Evolutionary conservation across 2,329 filamentous ascomycete species (phyloP).

Genomic region (Drechslerella coelobrocha): DNA sequence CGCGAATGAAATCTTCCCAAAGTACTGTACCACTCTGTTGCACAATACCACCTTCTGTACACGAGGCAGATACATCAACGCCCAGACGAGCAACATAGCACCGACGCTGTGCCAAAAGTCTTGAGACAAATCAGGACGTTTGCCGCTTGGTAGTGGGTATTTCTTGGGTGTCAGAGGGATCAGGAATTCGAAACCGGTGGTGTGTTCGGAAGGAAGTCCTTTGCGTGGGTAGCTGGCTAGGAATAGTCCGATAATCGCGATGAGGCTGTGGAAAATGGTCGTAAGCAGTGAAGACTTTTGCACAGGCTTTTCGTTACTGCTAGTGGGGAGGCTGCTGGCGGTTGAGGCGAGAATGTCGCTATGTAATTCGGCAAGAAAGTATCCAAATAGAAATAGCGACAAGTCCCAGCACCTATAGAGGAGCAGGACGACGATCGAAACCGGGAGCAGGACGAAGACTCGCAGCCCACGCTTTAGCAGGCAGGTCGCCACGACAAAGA

Average conservation of each 20-base stretch:
- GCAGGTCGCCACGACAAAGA: constrained; percentile 23
- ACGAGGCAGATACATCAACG: constrained; percentile 27
- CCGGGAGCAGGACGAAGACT: constrained; percentile 15
- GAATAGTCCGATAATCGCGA: constrained; percentile 65
- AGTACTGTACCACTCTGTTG: constrained; percentile 27
- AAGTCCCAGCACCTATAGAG: constrained; percentile 12
- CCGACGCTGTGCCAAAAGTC: constrained; percentile 36
- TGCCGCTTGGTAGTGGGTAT: constrained; percentile 12
- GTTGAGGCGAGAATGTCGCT: constrained; percentile 38
- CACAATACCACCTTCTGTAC: constrained; percentile 20
- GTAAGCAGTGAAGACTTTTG: not conserved
- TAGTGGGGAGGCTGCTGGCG: constrained; percentile 11
- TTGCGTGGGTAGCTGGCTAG: constrained; percentile 63
- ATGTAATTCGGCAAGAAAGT: constrained; percentile 33
- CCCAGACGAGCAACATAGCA: constrained; percentile 22
- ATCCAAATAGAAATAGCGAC: constrained; percentile 33
- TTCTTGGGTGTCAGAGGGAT: constrained; percentile 9
- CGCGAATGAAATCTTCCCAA: constrained; percentile 35
- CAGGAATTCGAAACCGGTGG: constrained; percentile 25
- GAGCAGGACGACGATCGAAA: constrained; percentile 2
- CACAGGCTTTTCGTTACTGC: not conserved
- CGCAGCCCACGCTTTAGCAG: constrained; percentile 19
- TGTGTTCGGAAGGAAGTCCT: constrained; percentile 55
- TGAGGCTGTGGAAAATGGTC: constrained; percentile 58
- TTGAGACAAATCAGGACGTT: constrained; percentile 6